These are phyloP conservation scores for Mallotus repandus DNA, from an alignment of 441 rosid species.

Conservation along the genomic window DNA sequence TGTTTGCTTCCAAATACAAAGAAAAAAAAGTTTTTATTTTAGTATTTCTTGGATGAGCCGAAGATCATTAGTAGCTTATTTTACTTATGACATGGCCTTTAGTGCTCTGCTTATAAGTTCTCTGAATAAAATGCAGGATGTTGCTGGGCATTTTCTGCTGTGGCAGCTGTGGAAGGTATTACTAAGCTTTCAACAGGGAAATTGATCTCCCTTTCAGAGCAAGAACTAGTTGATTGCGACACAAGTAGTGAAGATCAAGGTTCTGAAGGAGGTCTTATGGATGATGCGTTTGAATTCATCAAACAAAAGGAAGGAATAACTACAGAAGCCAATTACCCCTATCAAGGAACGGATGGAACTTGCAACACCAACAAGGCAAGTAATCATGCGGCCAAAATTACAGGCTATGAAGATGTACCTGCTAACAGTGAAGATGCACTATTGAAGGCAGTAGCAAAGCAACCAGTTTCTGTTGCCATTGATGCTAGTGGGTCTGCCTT, in stretches of 20 bases:
- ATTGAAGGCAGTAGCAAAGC: slow-evolving; percentile 58
- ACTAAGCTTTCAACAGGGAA: slow-evolving; percentile 53
- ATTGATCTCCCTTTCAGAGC: slow-evolving; percentile 61
- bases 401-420: slow-evolving; percentile 62
- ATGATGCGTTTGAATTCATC: slow-evolving; percentile 67
- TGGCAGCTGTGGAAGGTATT: slow-evolving; percentile 80
- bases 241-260: slow-evolving; percentile 54
- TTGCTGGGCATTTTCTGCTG: slow-evolving; percentile 86
- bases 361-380: slow-evolving; percentile 40
- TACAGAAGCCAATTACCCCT: slow-evolving; percentile 56
- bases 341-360: slow-evolving; percentile 35
- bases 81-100: too few species aligned
- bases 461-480: slow-evolving; percentile 76
- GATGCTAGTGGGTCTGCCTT: slow-evolving; percentile 63
- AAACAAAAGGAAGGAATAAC: slow-evolving; percentile 55
- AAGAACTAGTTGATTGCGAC: slow-evolving; percentile 77
- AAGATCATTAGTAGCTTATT: neutral
- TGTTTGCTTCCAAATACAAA: too few species aligned
- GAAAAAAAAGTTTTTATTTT: too few species aligned
- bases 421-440: slow-evolving; percentile 55
- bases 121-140: slow-evolving; percentile 40
- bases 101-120: too few species aligned
- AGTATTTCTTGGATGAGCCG: too few species aligned
- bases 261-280: slow-evolving; percentile 75
- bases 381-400: slow-evolving; percentile 39